phyloP scores from a whole-genome alignment of 1,284 basidiomycete species.

The Hemileia vastatrix region DNA sequence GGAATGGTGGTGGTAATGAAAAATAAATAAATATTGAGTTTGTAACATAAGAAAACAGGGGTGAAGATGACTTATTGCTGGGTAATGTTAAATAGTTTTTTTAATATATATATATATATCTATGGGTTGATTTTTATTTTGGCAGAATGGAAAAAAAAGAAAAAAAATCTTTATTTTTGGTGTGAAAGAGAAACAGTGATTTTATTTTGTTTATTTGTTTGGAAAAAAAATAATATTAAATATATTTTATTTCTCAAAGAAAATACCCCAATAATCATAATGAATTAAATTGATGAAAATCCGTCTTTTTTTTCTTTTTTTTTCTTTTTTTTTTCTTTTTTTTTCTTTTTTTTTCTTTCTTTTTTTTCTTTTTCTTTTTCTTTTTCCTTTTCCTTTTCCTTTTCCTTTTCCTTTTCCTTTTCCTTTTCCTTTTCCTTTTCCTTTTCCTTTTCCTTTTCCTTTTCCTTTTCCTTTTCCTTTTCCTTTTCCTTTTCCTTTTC shows the following conservation, averaged over 20 bases:
- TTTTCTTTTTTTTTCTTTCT: conserved; percentile 36
- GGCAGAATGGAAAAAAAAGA: conserved; percentile 46
- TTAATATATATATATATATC: too few relatives aligned
- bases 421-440: conserved; percentile 17
- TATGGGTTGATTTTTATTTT: conserved; percentile 3
- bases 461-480: conserved; percentile 32
- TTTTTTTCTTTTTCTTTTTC: conserved; percentile 46
- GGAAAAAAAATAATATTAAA: conserved; percentile 6
- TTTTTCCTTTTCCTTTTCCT: conserved; percentile 41
- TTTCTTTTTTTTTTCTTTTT: conserved; percentile 20
- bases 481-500: too few relatives aligned
- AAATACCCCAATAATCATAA: too few relatives aligned
- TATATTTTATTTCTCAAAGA: too few relatives aligned
- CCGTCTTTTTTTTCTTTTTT: conserved; percentile 8
- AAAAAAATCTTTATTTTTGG: conserved; percentile 45
- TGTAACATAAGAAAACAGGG: too few relatives aligned
- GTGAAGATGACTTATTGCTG: too few relatives aligned
- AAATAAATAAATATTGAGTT: too few relatives aligned
- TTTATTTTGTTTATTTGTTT: conserved; percentile 53
- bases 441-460: conserved; percentile 22
- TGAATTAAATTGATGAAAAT: conserved; percentile 4
- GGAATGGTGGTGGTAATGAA: too few relatives aligned
- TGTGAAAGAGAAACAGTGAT: too few relatives aligned
- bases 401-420: conserved; percentile 24
- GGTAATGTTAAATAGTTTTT: too few relatives aligned